Conservation (phyloP, 2,329 filamentous ascomycete species). For the Elsinoe necatrix region DNA sequence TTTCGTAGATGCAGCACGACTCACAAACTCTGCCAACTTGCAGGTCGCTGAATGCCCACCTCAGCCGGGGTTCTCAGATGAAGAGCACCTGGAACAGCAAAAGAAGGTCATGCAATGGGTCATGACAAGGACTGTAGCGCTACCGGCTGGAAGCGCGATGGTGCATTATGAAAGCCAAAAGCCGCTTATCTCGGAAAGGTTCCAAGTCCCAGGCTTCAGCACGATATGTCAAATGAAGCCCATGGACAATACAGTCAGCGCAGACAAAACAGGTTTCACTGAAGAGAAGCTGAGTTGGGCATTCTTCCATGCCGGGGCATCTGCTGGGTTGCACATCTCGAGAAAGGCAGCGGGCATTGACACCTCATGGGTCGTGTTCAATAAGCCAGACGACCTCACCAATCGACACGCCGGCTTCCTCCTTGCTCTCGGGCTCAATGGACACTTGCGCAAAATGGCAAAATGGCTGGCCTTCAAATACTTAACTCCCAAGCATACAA, state of each 20-base stretch:
- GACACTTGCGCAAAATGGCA: conserved; percentile 84
- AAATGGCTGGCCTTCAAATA: conserved; percentile 99
- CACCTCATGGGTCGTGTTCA: conserved; percentile 97
- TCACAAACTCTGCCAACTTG: conserved; percentile 78
- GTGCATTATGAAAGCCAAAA: conserved; percentile 80
- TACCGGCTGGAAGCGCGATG: conserved; percentile 78
- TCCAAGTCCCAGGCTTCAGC: conserved; percentile 82
- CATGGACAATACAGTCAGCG: conserved; percentile 83
- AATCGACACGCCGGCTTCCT: conserved; percentile 95
- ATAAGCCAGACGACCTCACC: conserved; percentile 85
- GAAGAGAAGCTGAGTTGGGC: conserved; percentile 98
- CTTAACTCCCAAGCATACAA: conserved; percentile 96
- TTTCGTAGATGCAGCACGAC: conserved; percentile 71
- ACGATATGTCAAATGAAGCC: conserved; percentile 87
- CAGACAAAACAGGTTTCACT: conserved; percentile 76
- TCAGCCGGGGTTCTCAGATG: conserved; percentile 71
- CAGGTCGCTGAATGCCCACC: conserved; percentile 69
- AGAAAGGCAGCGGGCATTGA: conserved; percentile 86
- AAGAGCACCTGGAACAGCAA: conserved; percentile 81
- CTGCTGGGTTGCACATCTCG: conserved; percentile 86
- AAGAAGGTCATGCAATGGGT: conserved; percentile 82
- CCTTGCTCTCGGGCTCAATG: conserved; percentile 82
- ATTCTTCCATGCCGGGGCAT: conserved; percentile 93
- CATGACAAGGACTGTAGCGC: conserved; percentile 77
- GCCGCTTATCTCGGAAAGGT: conserved; percentile 85